Conservation (phyloP, 2,329 filamentous ascomycete species). For the Pyricularia pennisetigena region DNA sequence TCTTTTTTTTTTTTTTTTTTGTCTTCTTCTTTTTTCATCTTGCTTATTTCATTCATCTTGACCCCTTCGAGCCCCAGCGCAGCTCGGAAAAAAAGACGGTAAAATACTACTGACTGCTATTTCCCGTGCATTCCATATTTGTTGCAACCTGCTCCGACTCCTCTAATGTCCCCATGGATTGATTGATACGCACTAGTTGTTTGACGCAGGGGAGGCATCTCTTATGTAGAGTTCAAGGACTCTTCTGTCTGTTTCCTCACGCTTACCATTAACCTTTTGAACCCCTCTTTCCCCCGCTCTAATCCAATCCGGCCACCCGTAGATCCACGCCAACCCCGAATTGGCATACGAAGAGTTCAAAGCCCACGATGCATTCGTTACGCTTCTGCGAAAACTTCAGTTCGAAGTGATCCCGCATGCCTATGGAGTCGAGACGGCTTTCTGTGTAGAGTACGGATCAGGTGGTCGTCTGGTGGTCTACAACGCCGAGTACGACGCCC, state of each 20-base stretch:
- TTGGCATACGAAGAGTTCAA: constrained; percentile 36
- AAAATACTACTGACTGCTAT: no score
- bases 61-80: no score
- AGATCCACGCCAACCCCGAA: constrained; percentile 34
- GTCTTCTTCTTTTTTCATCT: neutral
- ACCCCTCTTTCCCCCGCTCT: neutral
- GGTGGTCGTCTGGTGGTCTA: constrained; percentile 10
- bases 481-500: constrained; percentile 17
- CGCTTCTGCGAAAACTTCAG: constrained; percentile 30
- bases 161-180: no score
- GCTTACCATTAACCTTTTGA: no score
- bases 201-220: no score
- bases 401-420: constrained; percentile 35
- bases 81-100: no score
- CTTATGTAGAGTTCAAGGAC: no score
- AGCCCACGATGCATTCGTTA: constrained; percentile 37
- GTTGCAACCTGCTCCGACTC: no score
- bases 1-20: neutral
- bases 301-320: neutral
- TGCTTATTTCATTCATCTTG: no score
- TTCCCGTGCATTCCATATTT: no score
- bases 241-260: neutral
- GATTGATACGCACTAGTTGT: no score
- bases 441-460: constrained; percentile 24
- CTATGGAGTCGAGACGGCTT: constrained; percentile 40